Conservation (phyloP, 2,329 filamentous ascomycete genomes). For the Fusarium paranaense region DNA sequence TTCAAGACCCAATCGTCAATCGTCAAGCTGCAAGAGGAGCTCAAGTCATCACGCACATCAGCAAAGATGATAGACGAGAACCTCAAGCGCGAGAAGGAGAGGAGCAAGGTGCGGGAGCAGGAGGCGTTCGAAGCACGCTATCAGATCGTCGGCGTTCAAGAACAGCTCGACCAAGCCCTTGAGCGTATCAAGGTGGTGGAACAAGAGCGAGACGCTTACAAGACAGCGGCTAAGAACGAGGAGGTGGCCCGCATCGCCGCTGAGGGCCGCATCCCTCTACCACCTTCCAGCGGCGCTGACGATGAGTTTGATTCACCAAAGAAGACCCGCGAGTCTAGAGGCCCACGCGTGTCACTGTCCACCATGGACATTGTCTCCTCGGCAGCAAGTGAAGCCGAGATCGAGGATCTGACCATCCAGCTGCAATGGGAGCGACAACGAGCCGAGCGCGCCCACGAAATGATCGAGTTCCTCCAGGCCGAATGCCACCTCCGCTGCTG, state of each 20-base stretch:
- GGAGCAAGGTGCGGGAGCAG: conserved; percentile 71
- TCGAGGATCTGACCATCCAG: conserved; percentile 65
- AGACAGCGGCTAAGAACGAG: conserved; percentile 77
- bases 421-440: conserved; percentile 71
- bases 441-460: conserved; percentile 76
- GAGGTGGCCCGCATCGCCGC: conserved; percentile 79
- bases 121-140: conserved; percentile 77
- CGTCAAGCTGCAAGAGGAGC: conserved; percentile 79
- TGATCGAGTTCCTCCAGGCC: conserved; percentile 80
- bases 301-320: conserved; percentile 74
- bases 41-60: conserved; percentile 70
- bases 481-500: conserved; percentile 79
- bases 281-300: conserved; percentile 62
- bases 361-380: conserved; percentile 66
- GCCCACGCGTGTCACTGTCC: conserved; percentile 60
- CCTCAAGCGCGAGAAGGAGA: conserved; percentile 72
- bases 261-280: conserved; percentile 76
- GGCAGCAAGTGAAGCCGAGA: conserved; percentile 66
- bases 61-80: conserved; percentile 68
- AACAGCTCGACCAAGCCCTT: conserved; percentile 73
- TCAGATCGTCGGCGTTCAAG: conserved; percentile 72
- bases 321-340: conserved; percentile 52
- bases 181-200: conserved; percentile 75
- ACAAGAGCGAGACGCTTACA: conserved; percentile 80
- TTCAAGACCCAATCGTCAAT: conserved; percentile 79